A percentile compares a stretch with the other conserved stretches of the same genome.
phyloP scores from a whole-genome alignment of 2,329 filamentous ascomycete genomes.

The Pseudogymnoascus sp. region DNA sequence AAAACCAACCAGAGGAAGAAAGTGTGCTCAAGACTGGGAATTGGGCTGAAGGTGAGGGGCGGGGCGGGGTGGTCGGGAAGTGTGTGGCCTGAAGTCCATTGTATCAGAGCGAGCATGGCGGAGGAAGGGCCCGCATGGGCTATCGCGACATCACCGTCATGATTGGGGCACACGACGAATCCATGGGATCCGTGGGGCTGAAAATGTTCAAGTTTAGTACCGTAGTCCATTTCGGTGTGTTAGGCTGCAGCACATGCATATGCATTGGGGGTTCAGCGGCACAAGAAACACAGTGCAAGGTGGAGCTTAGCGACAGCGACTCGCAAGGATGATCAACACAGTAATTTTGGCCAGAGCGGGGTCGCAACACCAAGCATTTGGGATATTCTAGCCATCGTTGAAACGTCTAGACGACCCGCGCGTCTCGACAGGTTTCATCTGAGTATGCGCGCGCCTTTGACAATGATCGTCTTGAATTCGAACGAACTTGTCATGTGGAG shows the following conservation, averaged over 20 bases:
- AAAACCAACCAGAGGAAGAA: slow-evolving; percentile 1
- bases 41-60: slow-evolving; percentile 7
- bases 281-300: neutral
- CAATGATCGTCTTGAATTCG: neutral
- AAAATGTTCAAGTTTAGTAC: neutral
- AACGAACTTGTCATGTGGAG: neutral
- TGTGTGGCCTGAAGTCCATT: neutral
- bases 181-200: slow-evolving; percentile 6
- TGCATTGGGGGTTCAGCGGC: neutral
- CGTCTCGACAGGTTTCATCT: slow-evolving; percentile 1
- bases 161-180: slow-evolving; percentile 1
- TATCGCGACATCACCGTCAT: neutral
- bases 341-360: slow-evolving; percentile 1
- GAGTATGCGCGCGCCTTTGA: slow-evolving; percentile 4
- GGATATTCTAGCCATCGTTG: neutral
- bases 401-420: neutral
- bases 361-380: neutral
- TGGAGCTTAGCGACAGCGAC: slow-evolving; percentile 3
- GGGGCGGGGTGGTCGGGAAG: slow-evolving; percentile 3
- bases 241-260: slow-evolving; percentile 4
- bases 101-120: slow-evolving; percentile 3
- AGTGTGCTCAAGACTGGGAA: neutral
- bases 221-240: neutral
- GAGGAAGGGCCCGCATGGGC: neutral
- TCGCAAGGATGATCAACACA: neutral